Base-by-base conservation (phyloP, 768 basidiomycete species). In the Mrakia frigida region DNA sequence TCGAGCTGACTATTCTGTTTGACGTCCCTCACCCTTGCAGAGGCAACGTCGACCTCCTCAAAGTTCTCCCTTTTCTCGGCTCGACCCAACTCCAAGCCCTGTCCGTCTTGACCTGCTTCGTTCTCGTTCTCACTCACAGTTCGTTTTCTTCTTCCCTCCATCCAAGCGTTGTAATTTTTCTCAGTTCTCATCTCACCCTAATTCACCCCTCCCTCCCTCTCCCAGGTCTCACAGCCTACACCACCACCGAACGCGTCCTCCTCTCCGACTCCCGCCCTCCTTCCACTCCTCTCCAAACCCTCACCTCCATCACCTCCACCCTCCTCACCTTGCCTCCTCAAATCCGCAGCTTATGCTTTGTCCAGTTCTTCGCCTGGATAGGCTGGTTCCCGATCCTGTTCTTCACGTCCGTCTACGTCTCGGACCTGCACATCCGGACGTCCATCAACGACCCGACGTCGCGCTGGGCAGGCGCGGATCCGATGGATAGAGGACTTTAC, bases 331-430 rank as follows among this genome's bases (percentile, higher is more conserved):
- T 98, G 0, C 94, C 94, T 0, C 83, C 85, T 1, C 87, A 88
- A 25, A 96, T 98, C 60, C 87, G 87, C 71, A 89, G 90, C 80
- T 93, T 98, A 73, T 85, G 85, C 81, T 80, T 82, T 52, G 92
- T 94, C 80, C 81, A 85, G 73, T 91, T 87, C 60, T 82, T 80
- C 77, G 87, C 89, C 18, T 95, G 89, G 89, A 86, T 94, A 77
- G 76, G 76, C 52, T 77, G 76, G 96, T 97, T 96, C 81, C 94
- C 95, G 0, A 84, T 94, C 35, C 86, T 96, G 1, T 94, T 95
- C 84, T 95, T 93, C 85, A 90, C 90, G 4, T 91, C 91, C 1
- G 85, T 92, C 35, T 98, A 94, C 84, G 87, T 97, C 73, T 92
- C 92, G 16, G 95, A 96, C 80, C 86, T 96, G 16, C 89, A 97